Percentiles rank a stretch among this genome's conserved stretches.
phyloP scores from a whole-genome alignment of 768 basidiomycete species.

The Amanita exitialis region DNA sequence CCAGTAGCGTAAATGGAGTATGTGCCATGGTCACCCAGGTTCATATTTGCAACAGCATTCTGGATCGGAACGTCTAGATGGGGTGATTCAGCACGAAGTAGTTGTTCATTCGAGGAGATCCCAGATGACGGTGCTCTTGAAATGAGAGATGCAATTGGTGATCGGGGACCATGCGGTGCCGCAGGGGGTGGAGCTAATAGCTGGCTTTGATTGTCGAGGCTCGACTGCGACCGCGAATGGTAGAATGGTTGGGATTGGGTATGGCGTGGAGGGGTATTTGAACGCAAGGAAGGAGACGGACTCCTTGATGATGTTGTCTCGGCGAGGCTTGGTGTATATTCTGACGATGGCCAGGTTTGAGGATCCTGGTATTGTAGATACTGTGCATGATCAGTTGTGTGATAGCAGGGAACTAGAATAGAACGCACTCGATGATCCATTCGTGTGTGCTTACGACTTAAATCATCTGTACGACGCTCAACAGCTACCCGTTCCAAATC shows the following conservation, averaged over 20 bases:
- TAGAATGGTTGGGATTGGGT: conserved; percentile 10
- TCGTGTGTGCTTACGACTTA: conserved; percentile 57
- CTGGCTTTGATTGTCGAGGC: conserved; percentile 12
- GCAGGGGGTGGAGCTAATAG: conserved; percentile 54
- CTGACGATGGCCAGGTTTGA: conserved; percentile 10
- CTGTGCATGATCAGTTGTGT: conserved; percentile 8
- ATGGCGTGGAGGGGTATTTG: conserved; percentile 26
- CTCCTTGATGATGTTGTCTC: conserved; percentile 31
- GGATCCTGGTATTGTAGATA: conserved; percentile 27
- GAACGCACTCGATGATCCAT: conserved; percentile 56
- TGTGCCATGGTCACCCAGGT: conserved; percentile 9
- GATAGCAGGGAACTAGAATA: neutral
- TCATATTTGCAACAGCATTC: conserved; percentile 12
- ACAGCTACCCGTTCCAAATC: conserved; percentile 63
- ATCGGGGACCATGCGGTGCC: conserved; percentile 65
- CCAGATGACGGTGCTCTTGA: conserved; percentile 72
- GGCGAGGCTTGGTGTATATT: conserved; percentile 10
- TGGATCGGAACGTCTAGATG: conserved; percentile 12
- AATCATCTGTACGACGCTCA: conserved; percentile 56
- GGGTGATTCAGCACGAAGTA: neutral
- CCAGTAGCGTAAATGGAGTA: conserved; percentile 1
- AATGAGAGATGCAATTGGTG: conserved; percentile 33
- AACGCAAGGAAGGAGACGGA: conserved; percentile 31
- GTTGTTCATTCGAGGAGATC: conserved; percentile 16
- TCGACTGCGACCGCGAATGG: conserved; percentile 7